Evolutionary conservation across 208 protist species (phyloP).

Genomic region (Phytomonas serpens): DNA sequence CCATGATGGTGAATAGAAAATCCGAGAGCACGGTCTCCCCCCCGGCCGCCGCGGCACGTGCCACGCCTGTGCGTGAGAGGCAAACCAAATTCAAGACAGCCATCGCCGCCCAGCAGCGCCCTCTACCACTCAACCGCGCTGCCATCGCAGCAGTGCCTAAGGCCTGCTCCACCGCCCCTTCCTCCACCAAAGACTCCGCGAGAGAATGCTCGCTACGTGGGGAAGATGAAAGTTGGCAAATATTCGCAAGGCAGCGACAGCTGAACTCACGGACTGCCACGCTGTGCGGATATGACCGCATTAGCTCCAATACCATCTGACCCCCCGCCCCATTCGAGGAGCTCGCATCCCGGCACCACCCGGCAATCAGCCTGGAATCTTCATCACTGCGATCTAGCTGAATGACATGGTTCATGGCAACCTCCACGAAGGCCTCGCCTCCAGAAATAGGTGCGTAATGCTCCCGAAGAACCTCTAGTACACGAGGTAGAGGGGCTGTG

Average conservation of each 20-base stretch:
- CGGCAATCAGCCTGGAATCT: slow-evolving; percentile 40
- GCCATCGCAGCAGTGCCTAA: slow-evolving; percentile 47
- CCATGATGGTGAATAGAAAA: slow-evolving; percentile 29
- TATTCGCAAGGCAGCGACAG: slow-evolving; percentile 79
- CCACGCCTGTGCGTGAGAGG: slow-evolving; percentile 37
- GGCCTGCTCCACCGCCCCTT: slow-evolving; percentile 54
- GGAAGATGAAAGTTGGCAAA: slow-evolving; percentile 40
- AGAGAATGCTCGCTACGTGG: slow-evolving; percentile 16
- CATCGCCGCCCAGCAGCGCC: slow-evolving; percentile 47
- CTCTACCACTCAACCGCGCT: slow-evolving; percentile 28
- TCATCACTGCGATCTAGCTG: slow-evolving; percentile 47
- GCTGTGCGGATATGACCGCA: slow-evolving; percentile 41
- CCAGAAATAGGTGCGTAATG: slow-evolving; percentile 19
- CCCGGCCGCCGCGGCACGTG: slow-evolving; percentile 23
- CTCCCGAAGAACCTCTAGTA: slow-evolving; percentile 24
- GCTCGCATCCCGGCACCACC: background rate
- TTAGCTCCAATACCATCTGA: slow-evolving; percentile 45
- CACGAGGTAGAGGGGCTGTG: slow-evolving; percentile 14
- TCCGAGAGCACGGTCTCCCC: slow-evolving; percentile 42
- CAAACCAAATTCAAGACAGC: slow-evolving; percentile 62
- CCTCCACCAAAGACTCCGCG: slow-evolving; percentile 43
- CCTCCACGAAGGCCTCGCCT: slow-evolving; percentile 24
- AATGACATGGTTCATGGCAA: slow-evolving; percentile 36
- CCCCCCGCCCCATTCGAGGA: background rate
- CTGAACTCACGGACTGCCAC: slow-evolving; percentile 48